phyloP scores from a whole-genome alignment of 495 filamentous ascomycete species.

The Tuber indicum region DNA sequence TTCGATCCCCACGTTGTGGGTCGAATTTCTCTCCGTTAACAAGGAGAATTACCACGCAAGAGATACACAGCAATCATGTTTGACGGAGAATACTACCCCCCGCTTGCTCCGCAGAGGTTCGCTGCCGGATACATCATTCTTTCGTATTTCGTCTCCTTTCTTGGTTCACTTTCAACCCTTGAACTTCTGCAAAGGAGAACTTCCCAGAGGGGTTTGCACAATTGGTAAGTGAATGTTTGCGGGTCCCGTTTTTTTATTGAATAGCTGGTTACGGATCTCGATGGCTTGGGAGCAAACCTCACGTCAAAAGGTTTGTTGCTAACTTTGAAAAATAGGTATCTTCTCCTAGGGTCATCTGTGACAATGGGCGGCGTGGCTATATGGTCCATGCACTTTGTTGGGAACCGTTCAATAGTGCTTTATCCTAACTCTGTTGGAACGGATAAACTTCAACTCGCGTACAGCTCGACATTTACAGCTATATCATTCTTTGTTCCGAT shows the following conservation, averaged over 20 bases:
- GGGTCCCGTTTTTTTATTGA: conserved; percentile 33
- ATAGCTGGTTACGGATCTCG: conserved; percentile 29
- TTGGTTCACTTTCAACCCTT: conserved; percentile 70
- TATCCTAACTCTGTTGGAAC: conserved; percentile 49
- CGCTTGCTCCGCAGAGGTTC: conserved; percentile 49
- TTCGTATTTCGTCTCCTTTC: conserved; percentile 69
- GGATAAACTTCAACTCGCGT: conserved; percentile 60
- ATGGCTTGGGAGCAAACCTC: conserved; percentile 5
- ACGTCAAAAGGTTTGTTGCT: conserved; percentile 7
- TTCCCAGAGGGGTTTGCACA: conserved; percentile 58
- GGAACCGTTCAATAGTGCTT: conserved; percentile 70
- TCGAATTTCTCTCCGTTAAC: conserved; percentile 2
- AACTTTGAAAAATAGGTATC: conserved; percentile 50
- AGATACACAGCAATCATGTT: conserved; percentile 4
- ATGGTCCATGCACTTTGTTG: conserved; percentile 80
- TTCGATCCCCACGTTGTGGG: background rate
- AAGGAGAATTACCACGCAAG: background rate
- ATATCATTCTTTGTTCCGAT: conserved; percentile 78
- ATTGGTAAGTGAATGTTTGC: conserved; percentile 52
- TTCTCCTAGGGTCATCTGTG: conserved; percentile 63
- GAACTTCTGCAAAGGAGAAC: conserved; percentile 76
- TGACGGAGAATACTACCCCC: background rate
- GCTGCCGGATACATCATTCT: conserved; percentile 59
- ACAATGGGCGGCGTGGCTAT: conserved; percentile 56
- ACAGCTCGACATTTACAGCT: conserved; percentile 64